These are phyloP conservation scores for Diatrype stigma DNA, from an alignment of 2,329 filamentous ascomycete species.

Conservation along the genomic window DNA sequence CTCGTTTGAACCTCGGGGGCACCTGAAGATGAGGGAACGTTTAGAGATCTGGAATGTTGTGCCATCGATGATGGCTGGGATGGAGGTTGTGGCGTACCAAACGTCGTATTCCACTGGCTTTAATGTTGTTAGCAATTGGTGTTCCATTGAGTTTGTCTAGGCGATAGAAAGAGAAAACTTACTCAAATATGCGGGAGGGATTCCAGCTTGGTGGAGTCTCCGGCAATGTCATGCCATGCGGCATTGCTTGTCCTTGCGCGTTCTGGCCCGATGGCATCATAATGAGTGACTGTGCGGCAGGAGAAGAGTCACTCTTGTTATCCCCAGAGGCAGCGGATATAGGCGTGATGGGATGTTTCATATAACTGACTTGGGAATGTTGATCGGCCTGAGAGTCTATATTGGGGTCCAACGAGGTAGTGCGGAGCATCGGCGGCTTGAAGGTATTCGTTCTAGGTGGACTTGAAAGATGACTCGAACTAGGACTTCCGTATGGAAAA, in stretches of 20 bases:
- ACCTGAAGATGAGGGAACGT: constrained; percentile 49
- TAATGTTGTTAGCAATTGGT: too few relatives aligned
- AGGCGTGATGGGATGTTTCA: constrained; percentile 71
- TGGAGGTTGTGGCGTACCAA: constrained; percentile 64
- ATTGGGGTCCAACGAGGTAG: constrained; percentile 50
- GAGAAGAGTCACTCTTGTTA: constrained; percentile 68
- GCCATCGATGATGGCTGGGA: constrained; percentile 37
- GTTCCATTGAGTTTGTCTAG: too few relatives aligned
- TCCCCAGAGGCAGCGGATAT: constrained; percentile 69
- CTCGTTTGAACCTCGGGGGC: constrained; percentile 50
- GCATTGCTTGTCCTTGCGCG: constrained; percentile 48
- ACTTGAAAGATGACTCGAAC: constrained; percentile 58
- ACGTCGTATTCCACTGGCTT: constrained; percentile 94
- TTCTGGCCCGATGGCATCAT: constrained; percentile 62
- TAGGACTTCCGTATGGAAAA: constrained; percentile 83
- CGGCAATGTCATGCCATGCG: constrained; percentile 54
- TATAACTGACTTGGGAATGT: constrained; percentile 61
- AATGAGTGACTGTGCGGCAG: constrained; percentile 65
- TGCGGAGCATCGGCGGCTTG: constrained; percentile 42
- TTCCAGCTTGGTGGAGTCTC: constrained; percentile 71
- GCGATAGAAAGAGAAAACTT: too few relatives aligned
- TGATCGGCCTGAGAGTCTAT: constrained; percentile 50
- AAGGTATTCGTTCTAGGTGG: constrained; percentile 54
- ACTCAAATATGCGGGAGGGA: constrained; percentile 86
- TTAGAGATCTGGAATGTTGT: constrained; percentile 48